Conservation (phyloP, 495 filamentous ascomycete genomes). For the Penicillium atrosanguineum region DNA sequence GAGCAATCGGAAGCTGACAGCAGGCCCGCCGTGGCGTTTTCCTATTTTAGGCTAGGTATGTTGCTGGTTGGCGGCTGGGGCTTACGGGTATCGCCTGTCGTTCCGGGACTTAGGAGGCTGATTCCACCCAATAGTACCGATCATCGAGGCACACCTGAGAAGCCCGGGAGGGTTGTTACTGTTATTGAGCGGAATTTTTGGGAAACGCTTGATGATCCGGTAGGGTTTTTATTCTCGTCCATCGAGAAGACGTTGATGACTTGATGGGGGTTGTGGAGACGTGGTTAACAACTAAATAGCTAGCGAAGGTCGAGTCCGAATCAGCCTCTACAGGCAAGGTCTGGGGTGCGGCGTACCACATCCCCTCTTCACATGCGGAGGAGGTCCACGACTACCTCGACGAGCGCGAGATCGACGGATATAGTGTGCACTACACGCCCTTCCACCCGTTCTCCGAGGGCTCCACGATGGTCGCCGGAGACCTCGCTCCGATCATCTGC, state of each 20-base stretch:
- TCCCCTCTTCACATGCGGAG: constrained; percentile 64
- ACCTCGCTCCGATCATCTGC: constrained; percentile 43
- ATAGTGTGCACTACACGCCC: constrained; percentile 82
- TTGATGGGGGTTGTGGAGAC: background rate
- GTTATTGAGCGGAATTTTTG: constrained; percentile 80
- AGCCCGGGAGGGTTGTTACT: constrained; percentile 89
- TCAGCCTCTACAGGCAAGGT: constrained; percentile 57
- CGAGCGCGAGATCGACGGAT: constrained; percentile 95
- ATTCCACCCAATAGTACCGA: constrained; percentile 58
- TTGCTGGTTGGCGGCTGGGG: background rate
- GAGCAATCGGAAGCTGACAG: constrained; percentile 10
- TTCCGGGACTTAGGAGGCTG: background rate
- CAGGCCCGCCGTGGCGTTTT: constrained; percentile 8
- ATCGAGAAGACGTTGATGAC: background rate
- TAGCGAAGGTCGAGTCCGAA: constrained; percentile 33
- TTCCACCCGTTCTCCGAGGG: constrained; percentile 55
- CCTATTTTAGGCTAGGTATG: constrained; percentile 36
- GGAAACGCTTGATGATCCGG: constrained; percentile 69
- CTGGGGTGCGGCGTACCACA: constrained; percentile 94
- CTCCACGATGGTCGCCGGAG: background rate
- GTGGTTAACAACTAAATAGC: constrained; percentile 14
- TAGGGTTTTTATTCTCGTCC: constrained; percentile 11
- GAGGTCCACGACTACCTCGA: constrained; percentile 91
- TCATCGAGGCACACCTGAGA: constrained; percentile 85
- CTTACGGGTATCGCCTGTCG: background rate